Evolutionary conservation across 169 alveolate genomes (phyloP).

Genomic region (Cryptosporidium felis): DNA sequence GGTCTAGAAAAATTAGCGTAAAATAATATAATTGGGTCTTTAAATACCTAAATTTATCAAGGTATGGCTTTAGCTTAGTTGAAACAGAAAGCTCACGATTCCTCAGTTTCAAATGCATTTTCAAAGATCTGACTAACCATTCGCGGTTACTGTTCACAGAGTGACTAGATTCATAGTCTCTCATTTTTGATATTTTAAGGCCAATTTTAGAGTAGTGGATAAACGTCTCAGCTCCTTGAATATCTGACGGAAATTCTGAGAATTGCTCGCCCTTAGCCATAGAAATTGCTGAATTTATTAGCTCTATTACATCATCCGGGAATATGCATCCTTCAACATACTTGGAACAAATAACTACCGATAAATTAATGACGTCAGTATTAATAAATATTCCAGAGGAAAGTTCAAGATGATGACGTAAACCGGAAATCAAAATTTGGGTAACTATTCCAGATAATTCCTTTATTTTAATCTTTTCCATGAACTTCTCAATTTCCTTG

Average conservation of each 20-base stretch:
- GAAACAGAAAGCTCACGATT: background rate
- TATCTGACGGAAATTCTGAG: background rate
- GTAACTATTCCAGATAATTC: conserved; percentile 20
- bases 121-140: background rate
- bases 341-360: conserved; percentile 4
- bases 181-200: background rate
- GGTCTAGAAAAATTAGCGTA: background rate
- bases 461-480: background rate
- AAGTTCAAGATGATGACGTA: conserved; percentile 5
- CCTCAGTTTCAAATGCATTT: background rate
- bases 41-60: background rate
- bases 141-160: background rate
- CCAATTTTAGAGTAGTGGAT: conserved; percentile 14
- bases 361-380: background rate
- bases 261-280: conserved; percentile 10
- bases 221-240: background rate
- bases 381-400: conserved; percentile 15
- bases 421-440: conserved; percentile 1
- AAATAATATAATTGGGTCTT: background rate
- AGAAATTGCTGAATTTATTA: conserved; percentile 3
- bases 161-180: conserved; percentile 3
- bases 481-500: background rate
- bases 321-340: background rate
- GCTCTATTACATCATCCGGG: conserved; percentile 30
- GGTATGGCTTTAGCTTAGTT: background rate